Evolutionary conservation across 108 stramenopile genomes (phyloP).

Genomic region (Nannochloropsis gaditana): DNA sequence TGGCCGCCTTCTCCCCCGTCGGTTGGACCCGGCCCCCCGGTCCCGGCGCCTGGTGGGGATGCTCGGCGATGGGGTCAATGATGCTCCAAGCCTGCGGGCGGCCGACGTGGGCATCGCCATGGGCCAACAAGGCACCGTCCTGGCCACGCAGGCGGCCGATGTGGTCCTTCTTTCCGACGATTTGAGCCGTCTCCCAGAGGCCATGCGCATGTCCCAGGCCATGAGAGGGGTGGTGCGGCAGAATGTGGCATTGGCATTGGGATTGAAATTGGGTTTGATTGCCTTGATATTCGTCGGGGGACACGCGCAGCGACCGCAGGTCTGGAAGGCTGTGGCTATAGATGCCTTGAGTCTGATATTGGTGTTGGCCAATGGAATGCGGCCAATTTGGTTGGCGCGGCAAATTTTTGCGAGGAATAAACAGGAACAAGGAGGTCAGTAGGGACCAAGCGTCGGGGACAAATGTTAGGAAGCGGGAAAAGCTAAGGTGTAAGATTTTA

Average conservation of each 20-base stretch:
- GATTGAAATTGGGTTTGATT: not conserved
- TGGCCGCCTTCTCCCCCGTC: not conserved
- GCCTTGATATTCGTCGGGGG: not conserved
- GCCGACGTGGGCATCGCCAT: not conserved
- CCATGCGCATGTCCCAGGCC: slow-evolving; percentile 10
- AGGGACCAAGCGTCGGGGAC: not conserved
- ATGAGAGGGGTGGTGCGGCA: not conserved
- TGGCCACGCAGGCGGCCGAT: not conserved
- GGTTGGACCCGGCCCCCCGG: not conserved
- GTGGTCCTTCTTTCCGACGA: slow-evolving; percentile 3
- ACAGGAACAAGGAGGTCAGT: not conserved
- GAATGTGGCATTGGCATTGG: not conserved
- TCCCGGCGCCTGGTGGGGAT: not conserved
- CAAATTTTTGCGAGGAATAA: not conserved
- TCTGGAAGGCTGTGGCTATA: slow-evolving; percentile 12
- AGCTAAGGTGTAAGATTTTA: no score
- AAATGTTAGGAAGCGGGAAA: not conserved
- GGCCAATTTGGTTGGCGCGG: not conserved
- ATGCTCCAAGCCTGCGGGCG: not conserved
- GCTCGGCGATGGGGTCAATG: slow-evolving; percentile 7
- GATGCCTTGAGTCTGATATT: not conserved
- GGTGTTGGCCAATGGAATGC: not conserved
- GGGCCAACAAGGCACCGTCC: not conserved
- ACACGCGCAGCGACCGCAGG: not conserved
- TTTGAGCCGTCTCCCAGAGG: not conserved